These are phyloP conservation scores for Rhododendron mucronatum DNA, from an alignment of 148 eudicot genomes.

Conservation along the genomic window DNA sequence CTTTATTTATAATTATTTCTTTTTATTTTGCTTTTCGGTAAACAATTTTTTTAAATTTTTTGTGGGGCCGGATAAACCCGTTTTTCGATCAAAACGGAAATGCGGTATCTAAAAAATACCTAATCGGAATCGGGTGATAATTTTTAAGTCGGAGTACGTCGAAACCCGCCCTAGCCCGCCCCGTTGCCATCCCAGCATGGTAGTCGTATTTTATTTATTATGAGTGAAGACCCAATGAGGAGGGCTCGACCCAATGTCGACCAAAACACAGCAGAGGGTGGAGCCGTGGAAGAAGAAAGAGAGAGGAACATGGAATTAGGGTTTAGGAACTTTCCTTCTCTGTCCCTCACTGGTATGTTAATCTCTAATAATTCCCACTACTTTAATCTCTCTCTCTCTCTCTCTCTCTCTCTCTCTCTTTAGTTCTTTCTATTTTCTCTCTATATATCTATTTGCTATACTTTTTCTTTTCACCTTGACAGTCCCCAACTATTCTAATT, in stretches of 20 bases:
- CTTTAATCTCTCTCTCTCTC: not conserved
- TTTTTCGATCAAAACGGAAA: too few relatives aligned
- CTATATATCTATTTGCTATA: not conserved
- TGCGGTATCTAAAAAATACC: too few relatives aligned
- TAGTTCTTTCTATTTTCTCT: not conserved
- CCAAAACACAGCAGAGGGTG: not conserved
- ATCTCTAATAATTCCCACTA: not conserved
- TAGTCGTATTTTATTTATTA: too few relatives aligned
- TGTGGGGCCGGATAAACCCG: too few relatives aligned
- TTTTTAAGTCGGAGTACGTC: too few relatives aligned
- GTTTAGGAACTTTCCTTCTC: not conserved
- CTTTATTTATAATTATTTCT: too few relatives aligned
- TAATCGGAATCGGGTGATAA: too few relatives aligned
- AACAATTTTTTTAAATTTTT: too few relatives aligned
- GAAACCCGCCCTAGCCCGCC: fast-evolving
- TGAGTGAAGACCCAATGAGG: not conserved
- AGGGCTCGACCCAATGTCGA: not conserved
- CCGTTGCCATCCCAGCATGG: too few relatives aligned
- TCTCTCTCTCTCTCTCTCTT: not conserved
- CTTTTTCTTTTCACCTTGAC: not conserved
- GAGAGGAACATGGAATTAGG: not conserved
- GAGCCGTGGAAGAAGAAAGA: not conserved
- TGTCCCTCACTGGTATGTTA: slow-evolving; percentile 2
- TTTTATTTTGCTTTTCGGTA: too few relatives aligned
- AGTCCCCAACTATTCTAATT: not conserved